Conservation (phyloP, 495 filamentous ascomycete genomes). For the Penicillium mononematosum region DNA sequence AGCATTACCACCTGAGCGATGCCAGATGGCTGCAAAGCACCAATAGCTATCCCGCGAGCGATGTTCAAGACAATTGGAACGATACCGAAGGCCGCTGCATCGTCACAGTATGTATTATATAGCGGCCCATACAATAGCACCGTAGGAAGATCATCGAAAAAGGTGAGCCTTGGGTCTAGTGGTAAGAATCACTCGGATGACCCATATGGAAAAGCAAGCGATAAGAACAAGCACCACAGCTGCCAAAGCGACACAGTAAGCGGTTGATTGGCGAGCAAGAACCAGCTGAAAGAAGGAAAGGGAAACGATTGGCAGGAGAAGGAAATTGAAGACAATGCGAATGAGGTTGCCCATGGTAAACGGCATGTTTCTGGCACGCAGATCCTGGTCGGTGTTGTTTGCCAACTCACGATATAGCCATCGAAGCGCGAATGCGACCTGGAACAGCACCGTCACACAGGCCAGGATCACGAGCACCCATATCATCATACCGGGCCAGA, state of each 20-base stretch:
- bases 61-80: slow-evolving; percentile 81
- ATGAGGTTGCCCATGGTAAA: slow-evolving; percentile 86
- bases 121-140: slow-evolving; percentile 88
- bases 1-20: slow-evolving; percentile 89
- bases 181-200: slow-evolving; percentile 72
- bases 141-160: slow-evolving; percentile 91
- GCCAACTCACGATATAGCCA: slow-evolving; percentile 71
- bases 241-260: slow-evolving; percentile 67
- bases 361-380: slow-evolving; percentile 88
- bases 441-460: slow-evolving; percentile 65
- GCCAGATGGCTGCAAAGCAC: slow-evolving; percentile 87
- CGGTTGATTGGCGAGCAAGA: slow-evolving; percentile 63
- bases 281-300: slow-evolving; percentile 89
- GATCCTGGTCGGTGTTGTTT: slow-evolving; percentile 76
- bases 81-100: slow-evolving; percentile 82
- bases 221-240: slow-evolving; percentile 70
- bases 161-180: slow-evolving; percentile 81
- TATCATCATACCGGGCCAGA: slow-evolving; percentile 89
- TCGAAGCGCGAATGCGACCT: slow-evolving; percentile 70
- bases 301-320: slow-evolving; percentile 81
- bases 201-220: slow-evolving; percentile 71
- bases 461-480: slow-evolving; percentile 77
- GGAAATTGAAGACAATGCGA: slow-evolving; percentile 87
- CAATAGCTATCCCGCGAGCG: slow-evolving; percentile 84
- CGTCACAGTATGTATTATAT: slow-evolving; percentile 96